phyloP scores from a whole-genome alignment of 176 grass and related monocot species.

The Stipa capillata region DNA sequence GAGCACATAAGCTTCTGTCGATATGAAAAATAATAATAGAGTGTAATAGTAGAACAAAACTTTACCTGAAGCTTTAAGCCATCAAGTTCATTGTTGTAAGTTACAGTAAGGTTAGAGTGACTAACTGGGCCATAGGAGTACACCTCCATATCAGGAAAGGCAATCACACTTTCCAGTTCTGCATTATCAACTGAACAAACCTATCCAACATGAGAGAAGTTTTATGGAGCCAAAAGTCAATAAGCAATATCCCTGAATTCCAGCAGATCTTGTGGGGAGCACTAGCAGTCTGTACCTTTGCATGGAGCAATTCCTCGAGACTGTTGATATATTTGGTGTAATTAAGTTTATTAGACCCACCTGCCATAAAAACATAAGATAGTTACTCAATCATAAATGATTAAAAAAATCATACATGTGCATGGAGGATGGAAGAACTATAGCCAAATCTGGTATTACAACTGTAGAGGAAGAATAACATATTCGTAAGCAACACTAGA shows the following conservation, averaged over 20 bases:
- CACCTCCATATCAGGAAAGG: constrained; percentile 69
- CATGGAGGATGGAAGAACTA: not conserved
- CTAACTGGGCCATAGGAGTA: constrained; percentile 55
- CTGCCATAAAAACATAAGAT: constrained; percentile 35
- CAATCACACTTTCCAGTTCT: constrained; percentile 74
- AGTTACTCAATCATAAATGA: not conserved
- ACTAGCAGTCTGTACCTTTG: constrained; percentile 49
- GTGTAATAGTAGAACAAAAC: constrained; percentile 9
- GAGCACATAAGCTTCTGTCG: constrained; percentile 5
- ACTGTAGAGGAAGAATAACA: not conserved
- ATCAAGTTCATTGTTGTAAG: constrained; percentile 53
- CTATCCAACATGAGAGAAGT: constrained; percentile 43
- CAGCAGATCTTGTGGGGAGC: not conserved
- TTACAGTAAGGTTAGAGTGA: constrained; percentile 25
- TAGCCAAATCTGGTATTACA: not conserved
- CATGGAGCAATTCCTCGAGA: constrained; percentile 83
- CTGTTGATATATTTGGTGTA: constrained; percentile 97
- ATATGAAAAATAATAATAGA: constrained; percentile 1
- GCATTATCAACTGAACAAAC: constrained; percentile 69
- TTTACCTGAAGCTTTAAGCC: constrained; percentile 56
- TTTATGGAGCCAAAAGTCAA: not conserved
- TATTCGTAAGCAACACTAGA: constrained; percentile 1
- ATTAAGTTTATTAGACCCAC: constrained; percentile 55
- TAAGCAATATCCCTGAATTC: not conserved
- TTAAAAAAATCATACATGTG: not conserved